These are phyloP conservation scores for Torrubiella hemipterigena DNA, from an alignment of 2,329 filamentous ascomycete species.

Conservation along the genomic window DNA sequence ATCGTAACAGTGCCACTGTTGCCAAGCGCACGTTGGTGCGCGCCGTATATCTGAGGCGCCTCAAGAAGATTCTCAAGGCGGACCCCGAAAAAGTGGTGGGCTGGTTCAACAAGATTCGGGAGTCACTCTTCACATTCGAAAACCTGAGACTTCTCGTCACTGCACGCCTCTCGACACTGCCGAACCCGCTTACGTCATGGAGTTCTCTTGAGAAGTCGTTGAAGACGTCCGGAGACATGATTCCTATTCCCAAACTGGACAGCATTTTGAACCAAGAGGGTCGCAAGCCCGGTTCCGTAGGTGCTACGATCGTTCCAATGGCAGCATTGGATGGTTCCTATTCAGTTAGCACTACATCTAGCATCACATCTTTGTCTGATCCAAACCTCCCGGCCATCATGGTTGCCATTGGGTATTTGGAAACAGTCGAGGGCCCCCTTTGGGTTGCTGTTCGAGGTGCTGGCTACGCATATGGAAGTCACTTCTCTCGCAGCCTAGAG, in stretches of 20 bases:
- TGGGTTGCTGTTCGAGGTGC: conserved; percentile 91
- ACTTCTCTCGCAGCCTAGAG: conserved; percentile 66
- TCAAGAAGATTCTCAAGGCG: conserved; percentile 69
- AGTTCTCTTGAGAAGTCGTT: conserved; percentile 33
- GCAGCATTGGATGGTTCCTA: conserved; percentile 87
- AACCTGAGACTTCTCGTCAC: conserved; percentile 82
- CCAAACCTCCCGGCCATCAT: conserved; percentile 71
- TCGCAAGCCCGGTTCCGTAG: conserved; percentile 58
- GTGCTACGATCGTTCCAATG: conserved; percentile 76
- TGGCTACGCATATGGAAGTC: conserved; percentile 82
- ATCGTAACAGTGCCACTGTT: conserved; percentile 62
- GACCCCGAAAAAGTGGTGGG: conserved; percentile 63
- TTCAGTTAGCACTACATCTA: conserved; percentile 61
- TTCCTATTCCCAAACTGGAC: conserved; percentile 58
- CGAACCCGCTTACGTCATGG: conserved; percentile 70
- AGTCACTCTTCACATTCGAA: conserved; percentile 64
- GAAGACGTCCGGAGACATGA: conserved; percentile 35
- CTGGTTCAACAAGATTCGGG: conserved; percentile 67
- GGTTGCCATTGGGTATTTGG: conserved; percentile 83
- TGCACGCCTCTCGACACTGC: conserved; percentile 63
- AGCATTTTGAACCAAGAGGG: conserved; percentile 67
- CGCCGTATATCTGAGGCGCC: conserved; percentile 72
- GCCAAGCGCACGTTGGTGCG: conserved; percentile 77
- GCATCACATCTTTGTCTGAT: conserved; percentile 64
- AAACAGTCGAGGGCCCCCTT: conserved; percentile 84